Evolutionary conservation across 768 basidiomycete species (phyloP).

Genomic region (Trametes cinnabarina): DNA sequence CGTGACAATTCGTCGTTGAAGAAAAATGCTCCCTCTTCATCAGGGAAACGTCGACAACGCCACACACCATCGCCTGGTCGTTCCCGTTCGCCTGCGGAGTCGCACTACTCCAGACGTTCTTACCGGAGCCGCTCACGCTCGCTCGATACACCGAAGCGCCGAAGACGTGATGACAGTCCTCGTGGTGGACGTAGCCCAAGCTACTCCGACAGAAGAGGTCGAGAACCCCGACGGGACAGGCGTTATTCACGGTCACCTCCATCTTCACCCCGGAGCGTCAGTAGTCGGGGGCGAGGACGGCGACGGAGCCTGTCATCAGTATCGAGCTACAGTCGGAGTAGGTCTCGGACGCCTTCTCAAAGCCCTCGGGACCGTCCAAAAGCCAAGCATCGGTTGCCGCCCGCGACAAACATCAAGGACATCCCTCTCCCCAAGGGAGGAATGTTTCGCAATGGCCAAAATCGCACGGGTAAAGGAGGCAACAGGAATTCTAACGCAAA

Average conservation of each 20-base stretch:
- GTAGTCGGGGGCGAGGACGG: conserved; percentile 38
- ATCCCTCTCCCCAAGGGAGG: conserved; percentile 21
- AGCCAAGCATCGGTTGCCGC: conserved; percentile 63
- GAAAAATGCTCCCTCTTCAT: conserved; percentile 32
- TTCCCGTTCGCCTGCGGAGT: conserved; percentile 59
- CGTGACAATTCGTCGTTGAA: conserved; percentile 50
- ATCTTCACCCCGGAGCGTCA: conserved; percentile 29
- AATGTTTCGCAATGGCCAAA: conserved; percentile 15
- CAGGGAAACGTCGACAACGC: conserved; percentile 42
- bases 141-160: conserved; percentile 56
- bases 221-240: conserved; percentile 35
- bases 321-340: conserved; percentile 55
- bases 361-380: conserved; percentile 54
- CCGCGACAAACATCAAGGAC: conserved; percentile 40
- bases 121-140: conserved; percentile 67
- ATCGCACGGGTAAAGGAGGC: conserved; percentile 7
- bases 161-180: conserved; percentile 50
- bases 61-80: conserved; percentile 51
- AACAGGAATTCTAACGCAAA: conserved; percentile 18
- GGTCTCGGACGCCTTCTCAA: conserved; percentile 43
- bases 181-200: conserved; percentile 45
- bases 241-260: conserved; percentile 31
- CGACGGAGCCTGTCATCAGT: conserved; percentile 51
- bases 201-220: conserved; percentile 42
- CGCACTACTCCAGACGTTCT: conserved; percentile 62